These are phyloP conservation scores for Daucus carota DNA, from an alignment of 129 eudicot genomes.

Conservation along the genomic window DNA sequence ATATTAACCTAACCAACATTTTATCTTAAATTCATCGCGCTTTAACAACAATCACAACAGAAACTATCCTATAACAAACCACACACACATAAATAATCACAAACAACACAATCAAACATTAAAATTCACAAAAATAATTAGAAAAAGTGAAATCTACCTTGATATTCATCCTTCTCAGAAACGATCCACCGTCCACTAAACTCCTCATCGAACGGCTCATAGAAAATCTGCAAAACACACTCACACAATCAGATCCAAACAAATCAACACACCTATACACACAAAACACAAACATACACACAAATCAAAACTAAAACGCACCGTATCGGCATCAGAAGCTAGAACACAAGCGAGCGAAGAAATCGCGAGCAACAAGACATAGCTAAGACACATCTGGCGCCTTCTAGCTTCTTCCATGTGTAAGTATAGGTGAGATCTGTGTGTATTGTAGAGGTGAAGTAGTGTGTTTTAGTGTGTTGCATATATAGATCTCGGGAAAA, in stretches of 20 bases:
- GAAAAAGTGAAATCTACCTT: constrained; percentile 30
- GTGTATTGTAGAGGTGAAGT: background rate
- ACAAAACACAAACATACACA: constrained; percentile 10
- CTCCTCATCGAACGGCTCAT: constrained; percentile 71
- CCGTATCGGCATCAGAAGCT: constrained; percentile 62
- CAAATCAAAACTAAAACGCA: constrained; percentile 1
- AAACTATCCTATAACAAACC: too few relatives aligned
- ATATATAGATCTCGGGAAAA: constrained; percentile 27
- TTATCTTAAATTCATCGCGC: too few relatives aligned
- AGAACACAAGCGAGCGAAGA: constrained; percentile 42
- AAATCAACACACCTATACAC: background rate
- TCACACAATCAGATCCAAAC: constrained; percentile 1
- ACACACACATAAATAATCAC: background rate
- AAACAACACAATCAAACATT: background rate
- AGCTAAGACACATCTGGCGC: constrained; percentile 40
- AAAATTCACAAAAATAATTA: too few relatives aligned
- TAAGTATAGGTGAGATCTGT: constrained; percentile 16
- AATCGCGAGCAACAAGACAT: constrained; percentile 30
- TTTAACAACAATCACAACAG: too few relatives aligned
- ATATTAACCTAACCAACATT: too few relatives aligned
- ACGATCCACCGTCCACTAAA: constrained; percentile 76
- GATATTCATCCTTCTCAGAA: constrained; percentile 63
- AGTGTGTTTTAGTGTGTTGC: background rate
- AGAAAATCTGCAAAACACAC: constrained; percentile 33
- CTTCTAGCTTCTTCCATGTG: constrained; percentile 38